Conservation (phyloP, 768 basidiomycete species). For the Russula emetica region DNA sequence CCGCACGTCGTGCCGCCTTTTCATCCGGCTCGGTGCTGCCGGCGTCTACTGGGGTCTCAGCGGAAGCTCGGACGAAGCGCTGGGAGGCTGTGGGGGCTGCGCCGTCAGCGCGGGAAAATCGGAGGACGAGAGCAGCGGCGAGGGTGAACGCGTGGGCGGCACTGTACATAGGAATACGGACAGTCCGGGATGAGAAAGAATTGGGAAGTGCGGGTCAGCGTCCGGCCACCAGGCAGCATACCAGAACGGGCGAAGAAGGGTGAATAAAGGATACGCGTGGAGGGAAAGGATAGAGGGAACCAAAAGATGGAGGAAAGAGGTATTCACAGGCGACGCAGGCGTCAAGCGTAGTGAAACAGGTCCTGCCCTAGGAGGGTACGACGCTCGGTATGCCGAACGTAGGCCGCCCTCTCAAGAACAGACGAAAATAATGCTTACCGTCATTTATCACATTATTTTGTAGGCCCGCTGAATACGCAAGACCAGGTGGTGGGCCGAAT, state of each 20-base stretch:
- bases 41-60: slow-evolving; percentile 33
- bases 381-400: slow-evolving; percentile 20
- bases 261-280: background rate
- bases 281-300: background rate
- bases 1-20: slow-evolving; percentile 38
- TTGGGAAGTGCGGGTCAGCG: slow-evolving; percentile 27
- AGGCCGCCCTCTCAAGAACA: slow-evolving; percentile 4
- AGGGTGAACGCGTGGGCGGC: slow-evolving; percentile 30
- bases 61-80: slow-evolving; percentile 31
- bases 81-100: slow-evolving; percentile 34
- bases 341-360: slow-evolving; percentile 5
- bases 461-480: slow-evolving; percentile 43
- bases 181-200: slow-evolving; percentile 32
- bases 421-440: slow-evolving; percentile 19
- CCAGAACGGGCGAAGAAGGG: slow-evolving; percentile 20
- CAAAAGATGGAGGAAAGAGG: background rate
- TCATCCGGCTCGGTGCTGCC: slow-evolving; percentile 39
- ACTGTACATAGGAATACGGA: slow-evolving; percentile 26
- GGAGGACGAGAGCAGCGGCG: slow-evolving; percentile 53
- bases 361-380: slow-evolving; percentile 18
- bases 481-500: slow-evolving; percentile 60
- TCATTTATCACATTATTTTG: slow-evolving; percentile 29
- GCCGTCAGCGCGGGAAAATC: slow-evolving; percentile 73
- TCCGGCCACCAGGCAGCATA: slow-evolving; percentile 19
- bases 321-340: slow-evolving; percentile 5